Evolutionary conservation across 352 stramenopile genomes (phyloP).

Genomic region (Aphanomyces cochlioides): DNA sequence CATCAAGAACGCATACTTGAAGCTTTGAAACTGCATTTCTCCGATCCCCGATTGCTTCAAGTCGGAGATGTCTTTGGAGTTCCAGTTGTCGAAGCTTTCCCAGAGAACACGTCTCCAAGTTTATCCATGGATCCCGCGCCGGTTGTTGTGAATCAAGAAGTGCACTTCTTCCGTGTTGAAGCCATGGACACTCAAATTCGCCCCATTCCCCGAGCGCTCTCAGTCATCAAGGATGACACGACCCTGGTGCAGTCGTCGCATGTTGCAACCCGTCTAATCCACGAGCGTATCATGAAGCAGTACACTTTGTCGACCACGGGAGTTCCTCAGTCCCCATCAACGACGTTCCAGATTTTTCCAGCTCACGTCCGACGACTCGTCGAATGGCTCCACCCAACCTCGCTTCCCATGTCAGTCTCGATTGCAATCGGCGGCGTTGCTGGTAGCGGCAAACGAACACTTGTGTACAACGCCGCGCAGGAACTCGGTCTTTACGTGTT

Average conservation of each 20-base stretch:
- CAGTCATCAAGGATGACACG: conserved; percentile 51
- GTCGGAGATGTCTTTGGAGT: conserved; percentile 65
- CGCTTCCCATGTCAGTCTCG: conserved; percentile 65
- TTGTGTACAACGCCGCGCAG: conserved; percentile 66
- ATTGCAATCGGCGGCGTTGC: conserved; percentile 61
- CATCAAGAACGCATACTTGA: conserved; percentile 37
- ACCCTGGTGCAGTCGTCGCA: conserved; percentile 65
- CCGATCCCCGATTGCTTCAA: conserved; percentile 56
- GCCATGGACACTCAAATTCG: conserved; percentile 37
- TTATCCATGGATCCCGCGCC: conserved; percentile 29
- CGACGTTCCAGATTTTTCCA: neutral
- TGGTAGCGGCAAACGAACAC: conserved; percentile 65
- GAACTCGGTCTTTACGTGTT: conserved; percentile 62
- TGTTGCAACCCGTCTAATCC: conserved; percentile 45
- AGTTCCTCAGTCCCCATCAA: conserved; percentile 8
- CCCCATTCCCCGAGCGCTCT: conserved; percentile 40
- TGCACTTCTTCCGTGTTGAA: conserved; percentile 77
- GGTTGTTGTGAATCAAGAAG: conserved; percentile 48
- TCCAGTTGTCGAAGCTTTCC: conserved; percentile 22
- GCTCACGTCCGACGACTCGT: conserved; percentile 45
- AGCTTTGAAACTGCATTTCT: conserved; percentile 60
- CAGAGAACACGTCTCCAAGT: neutral
- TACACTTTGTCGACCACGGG: conserved; percentile 39
- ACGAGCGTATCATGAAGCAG: conserved; percentile 38
- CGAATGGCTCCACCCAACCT: conserved; percentile 62